phyloP scores from a whole-genome alignment of 2,329 filamentous ascomycete genomes.

The Sporothrix pseudoabietina region DNA sequence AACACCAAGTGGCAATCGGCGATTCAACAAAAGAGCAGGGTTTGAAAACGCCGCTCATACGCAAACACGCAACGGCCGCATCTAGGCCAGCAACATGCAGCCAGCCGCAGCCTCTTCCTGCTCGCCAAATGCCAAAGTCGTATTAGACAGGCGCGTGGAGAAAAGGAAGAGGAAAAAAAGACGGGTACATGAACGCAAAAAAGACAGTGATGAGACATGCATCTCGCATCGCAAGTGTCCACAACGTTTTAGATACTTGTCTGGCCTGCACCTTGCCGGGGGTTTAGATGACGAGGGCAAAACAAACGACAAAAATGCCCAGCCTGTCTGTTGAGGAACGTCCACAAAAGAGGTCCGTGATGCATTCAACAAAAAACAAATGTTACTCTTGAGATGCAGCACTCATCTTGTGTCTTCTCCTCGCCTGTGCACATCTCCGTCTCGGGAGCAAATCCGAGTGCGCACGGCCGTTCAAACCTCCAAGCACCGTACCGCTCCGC shows the following conservation, averaged over 20 bases:
- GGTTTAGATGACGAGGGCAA: neutral
- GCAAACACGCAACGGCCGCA: neutral
- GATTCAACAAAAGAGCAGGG: neutral
- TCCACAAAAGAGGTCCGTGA: neutral
- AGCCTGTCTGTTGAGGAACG: neutral
- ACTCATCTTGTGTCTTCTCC: neutral
- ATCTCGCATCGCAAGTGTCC: conserved; percentile 19
- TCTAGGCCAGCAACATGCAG: neutral
- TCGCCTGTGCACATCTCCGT: neutral
- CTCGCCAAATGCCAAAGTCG: neutral
- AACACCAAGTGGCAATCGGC: neutral
- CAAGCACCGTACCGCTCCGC: conserved; percentile 1
- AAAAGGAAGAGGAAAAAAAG: neutral
- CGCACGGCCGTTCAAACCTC: conserved; percentile 5
- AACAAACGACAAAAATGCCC: no score
- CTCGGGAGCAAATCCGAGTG: conserved; percentile 13
- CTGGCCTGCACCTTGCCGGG: conserved; percentile 9
- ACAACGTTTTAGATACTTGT: conserved; percentile 1
- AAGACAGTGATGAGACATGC: conserved; percentile 13
- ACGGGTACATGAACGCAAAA: neutral
- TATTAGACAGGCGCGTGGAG: neutral
- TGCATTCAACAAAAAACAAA: neutral
- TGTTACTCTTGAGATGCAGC: neutral
- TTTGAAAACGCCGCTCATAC: neutral
- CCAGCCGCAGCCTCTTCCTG: neutral